These are phyloP conservation scores for Gynostemma pentaphyllum DNA, from an alignment of 306 rosid genomes.

Conservation along the genomic window DNA sequence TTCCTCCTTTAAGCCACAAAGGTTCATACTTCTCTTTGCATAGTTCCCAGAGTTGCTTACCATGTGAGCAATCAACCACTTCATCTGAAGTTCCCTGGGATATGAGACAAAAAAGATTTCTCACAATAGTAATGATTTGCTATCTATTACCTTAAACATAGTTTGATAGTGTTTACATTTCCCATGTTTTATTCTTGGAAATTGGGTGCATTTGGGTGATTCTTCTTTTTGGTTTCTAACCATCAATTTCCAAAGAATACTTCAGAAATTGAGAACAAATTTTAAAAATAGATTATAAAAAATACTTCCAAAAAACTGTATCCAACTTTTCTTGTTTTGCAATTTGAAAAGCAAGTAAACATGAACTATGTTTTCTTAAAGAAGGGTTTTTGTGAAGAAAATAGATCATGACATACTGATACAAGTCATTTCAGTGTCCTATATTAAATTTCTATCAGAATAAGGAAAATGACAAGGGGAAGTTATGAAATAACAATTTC, in stretches of 20 bases:
- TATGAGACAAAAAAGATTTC: slow-evolving; percentile 1
- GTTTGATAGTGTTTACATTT: too few species aligned
- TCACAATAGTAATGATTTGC: not conserved
- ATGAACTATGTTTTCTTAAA: too few species aligned
- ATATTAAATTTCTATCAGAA: not conserved
- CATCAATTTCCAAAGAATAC: slow-evolving; percentile 2
- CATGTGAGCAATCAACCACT: slow-evolving; percentile 89
- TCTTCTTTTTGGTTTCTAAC: too few species aligned
- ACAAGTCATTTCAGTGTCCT: too few species aligned
- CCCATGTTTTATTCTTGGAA: not conserved
- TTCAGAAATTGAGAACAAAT: not conserved
- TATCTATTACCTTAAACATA: too few species aligned
- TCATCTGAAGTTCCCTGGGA: slow-evolving; percentile 86
- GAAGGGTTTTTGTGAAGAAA: too few species aligned
- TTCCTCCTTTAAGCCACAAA: slow-evolving; percentile 87
- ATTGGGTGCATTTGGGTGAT: too few species aligned
- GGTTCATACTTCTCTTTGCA: slow-evolving; percentile 94
- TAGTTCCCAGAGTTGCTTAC: slow-evolving; percentile 90
- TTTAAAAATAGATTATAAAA: too few species aligned
- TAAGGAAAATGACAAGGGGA: not conserved
- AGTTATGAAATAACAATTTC: slow-evolving; percentile 19
- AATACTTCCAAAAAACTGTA: too few species aligned
- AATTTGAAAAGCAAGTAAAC: too few species aligned
- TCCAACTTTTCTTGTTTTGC: too few species aligned
- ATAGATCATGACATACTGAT: too few species aligned